Conservation (phyloP, 345 rosid genomes). For the Salix koriyanagi region DNA sequence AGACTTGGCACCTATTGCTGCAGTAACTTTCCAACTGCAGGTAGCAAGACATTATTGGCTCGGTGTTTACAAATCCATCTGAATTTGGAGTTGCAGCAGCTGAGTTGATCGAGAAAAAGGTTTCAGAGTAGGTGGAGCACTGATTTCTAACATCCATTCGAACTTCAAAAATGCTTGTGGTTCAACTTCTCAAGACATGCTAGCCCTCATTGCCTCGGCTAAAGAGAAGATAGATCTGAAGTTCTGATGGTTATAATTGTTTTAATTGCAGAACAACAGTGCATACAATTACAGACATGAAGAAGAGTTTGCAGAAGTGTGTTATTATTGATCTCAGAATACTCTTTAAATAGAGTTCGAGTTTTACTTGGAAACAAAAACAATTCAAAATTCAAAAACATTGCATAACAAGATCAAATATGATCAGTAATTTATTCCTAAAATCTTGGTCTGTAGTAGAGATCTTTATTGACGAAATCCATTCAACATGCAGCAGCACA, state of each 20-base stretch:
- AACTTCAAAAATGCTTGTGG: background rate
- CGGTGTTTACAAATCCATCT: background rate
- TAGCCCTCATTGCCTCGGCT: background rate
- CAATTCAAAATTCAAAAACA: too few relatives aligned
- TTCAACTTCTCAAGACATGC: background rate
- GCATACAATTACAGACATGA: too few relatives aligned
- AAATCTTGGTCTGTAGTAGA: too few relatives aligned
- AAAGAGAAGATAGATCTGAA: constrained; percentile 6
- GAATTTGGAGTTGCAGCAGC: background rate
- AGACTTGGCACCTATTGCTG: constrained; percentile 30
- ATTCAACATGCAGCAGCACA: too few relatives aligned
- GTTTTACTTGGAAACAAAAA: too few relatives aligned
- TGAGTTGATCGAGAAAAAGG: background rate
- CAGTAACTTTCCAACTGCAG: background rate
- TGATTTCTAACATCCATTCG: background rate
- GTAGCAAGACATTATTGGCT: background rate
- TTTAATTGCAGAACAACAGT: too few relatives aligned
- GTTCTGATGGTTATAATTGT: background rate
- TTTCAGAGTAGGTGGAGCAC: background rate
- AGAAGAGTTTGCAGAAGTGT: too few relatives aligned
- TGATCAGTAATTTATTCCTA: too few relatives aligned
- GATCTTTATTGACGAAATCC: too few relatives aligned
- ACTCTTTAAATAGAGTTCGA: too few relatives aligned
- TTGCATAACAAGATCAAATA: too few relatives aligned
- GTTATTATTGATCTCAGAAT: too few relatives aligned